Conservation (phyloP, 495 filamentous ascomycete genomes). For the Hyaloscypha bicolor region DNA sequence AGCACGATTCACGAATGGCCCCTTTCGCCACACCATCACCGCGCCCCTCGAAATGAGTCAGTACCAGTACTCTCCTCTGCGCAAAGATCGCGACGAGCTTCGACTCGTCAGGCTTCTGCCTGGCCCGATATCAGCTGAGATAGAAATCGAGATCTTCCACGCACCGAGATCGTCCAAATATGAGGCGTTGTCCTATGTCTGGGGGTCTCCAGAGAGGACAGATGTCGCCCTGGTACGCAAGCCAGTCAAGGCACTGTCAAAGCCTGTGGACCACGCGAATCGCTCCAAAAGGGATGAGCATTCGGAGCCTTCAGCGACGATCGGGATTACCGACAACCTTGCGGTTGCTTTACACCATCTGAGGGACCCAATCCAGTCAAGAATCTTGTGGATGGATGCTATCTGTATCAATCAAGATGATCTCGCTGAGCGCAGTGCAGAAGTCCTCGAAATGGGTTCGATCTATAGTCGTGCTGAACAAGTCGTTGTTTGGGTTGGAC, state of each 20-base stretch:
- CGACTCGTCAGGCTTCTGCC: slow-evolving; percentile 9
- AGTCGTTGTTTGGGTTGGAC: slow-evolving; percentile 18
- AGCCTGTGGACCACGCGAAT: background rate
- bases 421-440: slow-evolving; percentile 1
- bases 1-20: background rate
- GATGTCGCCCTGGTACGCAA: background rate
- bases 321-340: background rate
- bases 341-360: background rate
- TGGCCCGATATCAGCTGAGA: background rate
- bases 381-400: slow-evolving; percentile 27
- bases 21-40: background rate
- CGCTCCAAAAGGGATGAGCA: background rate
- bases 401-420: slow-evolving; percentile 41
- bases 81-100: background rate
- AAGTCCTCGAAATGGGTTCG: slow-evolving; percentile 14
- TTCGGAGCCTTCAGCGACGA: background rate
- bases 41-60: background rate
- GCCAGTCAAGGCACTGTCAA: background rate
- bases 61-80: slow-evolving; percentile 11
- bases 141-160: slow-evolving; percentile 8
- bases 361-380: background rate
- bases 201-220: background rate
- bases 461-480: slow-evolving; percentile 11
- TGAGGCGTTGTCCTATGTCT: slow-evolving; percentile 10
- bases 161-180: background rate